Evolutionary conservation across 441 rosid genomes (phyloP).

Genomic region (Adansonia grandidieri): DNA sequence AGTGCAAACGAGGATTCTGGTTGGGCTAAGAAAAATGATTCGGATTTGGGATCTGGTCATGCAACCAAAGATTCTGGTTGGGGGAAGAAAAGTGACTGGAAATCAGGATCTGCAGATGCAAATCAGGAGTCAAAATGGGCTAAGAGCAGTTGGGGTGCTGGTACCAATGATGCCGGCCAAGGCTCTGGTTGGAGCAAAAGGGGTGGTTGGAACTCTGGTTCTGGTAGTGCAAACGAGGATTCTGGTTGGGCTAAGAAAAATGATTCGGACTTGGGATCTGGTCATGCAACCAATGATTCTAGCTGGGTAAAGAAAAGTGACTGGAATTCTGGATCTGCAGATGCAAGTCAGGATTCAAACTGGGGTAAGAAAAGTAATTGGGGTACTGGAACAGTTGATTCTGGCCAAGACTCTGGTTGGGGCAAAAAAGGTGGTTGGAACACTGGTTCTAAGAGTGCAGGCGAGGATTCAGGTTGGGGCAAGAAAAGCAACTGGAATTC

Average conservation of each 20-base stretch:
- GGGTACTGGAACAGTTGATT: neutral
- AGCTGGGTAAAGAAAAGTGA: conserved; percentile 32
- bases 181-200: conserved; percentile 27
- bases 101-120: neutral
- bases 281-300: conserved; percentile 34
- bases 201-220: conserved; percentile 17
- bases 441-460: neutral
- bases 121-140: conserved; percentile 28
- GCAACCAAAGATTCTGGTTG: conserved; percentile 31
- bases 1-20: conserved; percentile 30
- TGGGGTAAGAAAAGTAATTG: conserved; percentile 32
- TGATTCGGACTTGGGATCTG: conserved; percentile 32
- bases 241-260: conserved; percentile 43
- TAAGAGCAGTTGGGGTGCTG: conserved; percentile 18
- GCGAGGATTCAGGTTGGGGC: conserved; percentile 7
- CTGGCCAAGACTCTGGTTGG: conserved; percentile 37
- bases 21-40: conserved; percentile 41
- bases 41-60: conserved; percentile 36
- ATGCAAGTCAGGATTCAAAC: conserved; percentile 16
- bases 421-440: conserved; percentile 32
- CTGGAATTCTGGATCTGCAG: neutral
- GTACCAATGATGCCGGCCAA: conserved; percentile 1
- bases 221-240: conserved; percentile 24
- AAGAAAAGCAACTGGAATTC: conserved; percentile 18
- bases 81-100: conserved; percentile 29